Evolutionary conservation across 1,284 basidiomycete species (phyloP).

Genomic region (Amylostereum areolatum): DNA sequence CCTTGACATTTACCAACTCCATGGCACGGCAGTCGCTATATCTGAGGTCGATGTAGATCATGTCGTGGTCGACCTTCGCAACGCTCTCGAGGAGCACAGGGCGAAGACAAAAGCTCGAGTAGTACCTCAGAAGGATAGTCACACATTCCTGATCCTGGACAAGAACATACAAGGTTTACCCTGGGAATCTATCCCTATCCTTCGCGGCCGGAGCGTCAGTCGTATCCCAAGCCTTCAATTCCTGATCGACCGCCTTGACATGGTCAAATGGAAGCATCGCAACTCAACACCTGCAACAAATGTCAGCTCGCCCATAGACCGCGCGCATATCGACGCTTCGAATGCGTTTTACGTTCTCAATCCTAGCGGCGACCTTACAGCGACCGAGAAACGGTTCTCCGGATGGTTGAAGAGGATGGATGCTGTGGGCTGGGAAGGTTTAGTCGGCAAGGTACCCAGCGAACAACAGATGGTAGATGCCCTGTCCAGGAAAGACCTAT

Average conservation of each 20-base stretch:
- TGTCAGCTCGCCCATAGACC: constrained; percentile 28
- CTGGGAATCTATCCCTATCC: constrained; percentile 92
- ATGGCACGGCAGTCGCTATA: constrained; percentile 83
- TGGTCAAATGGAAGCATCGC: constrained; percentile 39
- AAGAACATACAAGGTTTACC: constrained; percentile 87
- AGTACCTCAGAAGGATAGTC: constrained; percentile 42
- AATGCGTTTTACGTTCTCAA: constrained; percentile 87
- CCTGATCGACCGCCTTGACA: constrained; percentile 74
- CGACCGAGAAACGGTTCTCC: constrained; percentile 81
- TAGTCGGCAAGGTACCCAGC: constrained; percentile 70
- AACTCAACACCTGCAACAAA: neutral
- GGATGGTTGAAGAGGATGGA: constrained; percentile 71
- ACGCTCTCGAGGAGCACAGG: constrained; percentile 65
- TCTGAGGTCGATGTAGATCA: constrained; percentile 93
- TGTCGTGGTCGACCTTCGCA: constrained; percentile 70
- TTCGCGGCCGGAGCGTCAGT: constrained; percentile 82
- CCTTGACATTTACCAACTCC: constrained; percentile 90
- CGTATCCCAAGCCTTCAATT: constrained; percentile 89
- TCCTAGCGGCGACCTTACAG: constrained; percentile 84
- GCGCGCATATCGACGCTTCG: constrained; percentile 53
- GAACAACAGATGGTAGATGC: constrained; percentile 78
- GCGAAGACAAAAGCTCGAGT: constrained; percentile 29
- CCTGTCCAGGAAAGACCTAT: constrained; percentile 67
- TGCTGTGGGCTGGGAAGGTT: constrained; percentile 76
- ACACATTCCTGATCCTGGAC: constrained; percentile 88